These are phyloP conservation scores for Starmerella ratchasimensis DNA, from an alignment of 805 yeast genomes.

Conservation along the genomic window DNA sequence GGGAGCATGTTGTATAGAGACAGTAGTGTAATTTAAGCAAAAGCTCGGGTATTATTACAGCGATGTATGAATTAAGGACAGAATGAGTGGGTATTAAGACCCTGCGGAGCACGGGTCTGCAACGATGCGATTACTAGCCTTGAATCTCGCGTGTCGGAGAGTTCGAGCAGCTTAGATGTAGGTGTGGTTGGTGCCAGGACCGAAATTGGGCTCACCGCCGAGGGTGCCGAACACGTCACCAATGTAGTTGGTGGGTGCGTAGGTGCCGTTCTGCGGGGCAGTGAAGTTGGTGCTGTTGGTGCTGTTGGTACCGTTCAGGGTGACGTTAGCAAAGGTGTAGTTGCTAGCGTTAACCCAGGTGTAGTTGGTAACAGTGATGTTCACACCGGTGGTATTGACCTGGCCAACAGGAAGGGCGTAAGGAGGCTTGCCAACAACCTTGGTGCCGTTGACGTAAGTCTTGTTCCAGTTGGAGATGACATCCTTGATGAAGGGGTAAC, in stretches of 20 bases:
- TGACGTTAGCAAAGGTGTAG: background rate
- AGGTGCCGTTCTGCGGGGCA: conserved; percentile 13
- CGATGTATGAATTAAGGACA: conserved; percentile 1
- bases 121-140: no score
- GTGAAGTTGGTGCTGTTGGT: conserved; percentile 4
- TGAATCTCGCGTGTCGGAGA: no score
- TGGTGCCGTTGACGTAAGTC: conserved; percentile 14
- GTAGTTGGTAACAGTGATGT: conserved; percentile 25
- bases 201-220: conserved; percentile 32
- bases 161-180: conserved; percentile 2
- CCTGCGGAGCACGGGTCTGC: no score
- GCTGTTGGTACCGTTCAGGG: conserved; percentile 26
- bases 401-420: background rate
- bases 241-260: conserved; percentile 37
- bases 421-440: background rate
- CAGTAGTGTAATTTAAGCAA: background rate
- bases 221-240: conserved; percentile 49
- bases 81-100: conserved; percentile 3
- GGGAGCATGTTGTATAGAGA: background rate
- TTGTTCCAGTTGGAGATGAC: conserved; percentile 33
- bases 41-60: no score
- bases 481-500: conserved; percentile 41
- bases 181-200: conserved; percentile 15
- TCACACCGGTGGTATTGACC: conserved; percentile 1
- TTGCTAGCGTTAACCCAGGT: conserved; percentile 32